Evolutionary conservation across 768 basidiomycete species (phyloP).

Genomic region (Mycena chlorophos): DNA sequence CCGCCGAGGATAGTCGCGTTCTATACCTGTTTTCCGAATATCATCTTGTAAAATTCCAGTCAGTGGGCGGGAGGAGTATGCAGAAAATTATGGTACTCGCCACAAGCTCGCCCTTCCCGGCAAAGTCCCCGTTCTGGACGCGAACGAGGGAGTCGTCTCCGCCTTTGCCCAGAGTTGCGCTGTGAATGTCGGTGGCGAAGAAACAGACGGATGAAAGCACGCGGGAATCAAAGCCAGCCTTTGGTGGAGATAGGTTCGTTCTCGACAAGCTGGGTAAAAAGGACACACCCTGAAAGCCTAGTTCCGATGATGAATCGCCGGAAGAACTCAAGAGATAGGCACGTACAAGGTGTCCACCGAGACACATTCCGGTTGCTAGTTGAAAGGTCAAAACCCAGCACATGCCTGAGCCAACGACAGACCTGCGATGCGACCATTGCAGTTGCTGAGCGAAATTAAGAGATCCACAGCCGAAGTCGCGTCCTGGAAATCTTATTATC

Average conservation of each 20-base stretch:
- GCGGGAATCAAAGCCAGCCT: slow-evolving; percentile 87
- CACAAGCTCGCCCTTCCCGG: slow-evolving; percentile 79
- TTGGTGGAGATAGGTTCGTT: slow-evolving; percentile 32
- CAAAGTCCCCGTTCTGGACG: slow-evolving; percentile 74
- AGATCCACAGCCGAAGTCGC: slow-evolving; percentile 76
- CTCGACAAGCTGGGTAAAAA: background rate
- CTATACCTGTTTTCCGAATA: slow-evolving; percentile 88
- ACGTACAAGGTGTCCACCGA: slow-evolving; percentile 80
- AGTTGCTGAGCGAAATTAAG: slow-evolving; percentile 69
- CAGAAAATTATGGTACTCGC: slow-evolving; percentile 51
- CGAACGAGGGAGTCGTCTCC: slow-evolving; percentile 78
- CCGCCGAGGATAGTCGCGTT: background rate
- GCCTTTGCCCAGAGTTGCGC: slow-evolving; percentile 81
- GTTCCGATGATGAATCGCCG: background rate
- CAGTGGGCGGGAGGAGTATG: background rate
- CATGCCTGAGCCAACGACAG: slow-evolving; percentile 19
- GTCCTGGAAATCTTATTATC: slow-evolving; percentile 50
- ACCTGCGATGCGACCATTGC: slow-evolving; percentile 91
- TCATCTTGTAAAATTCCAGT: slow-evolving; percentile 57
- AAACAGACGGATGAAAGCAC: slow-evolving; percentile 87
- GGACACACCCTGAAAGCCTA: slow-evolving; percentile 45
- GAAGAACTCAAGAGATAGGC: slow-evolving; percentile 1
- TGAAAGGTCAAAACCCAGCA: slow-evolving; percentile 13
- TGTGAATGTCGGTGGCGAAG: slow-evolving; percentile 94
- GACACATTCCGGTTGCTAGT: slow-evolving; percentile 85